phyloP scores from a whole-genome alignment of 306 rosid genomes.

The Prunus armeniaca region DNA sequence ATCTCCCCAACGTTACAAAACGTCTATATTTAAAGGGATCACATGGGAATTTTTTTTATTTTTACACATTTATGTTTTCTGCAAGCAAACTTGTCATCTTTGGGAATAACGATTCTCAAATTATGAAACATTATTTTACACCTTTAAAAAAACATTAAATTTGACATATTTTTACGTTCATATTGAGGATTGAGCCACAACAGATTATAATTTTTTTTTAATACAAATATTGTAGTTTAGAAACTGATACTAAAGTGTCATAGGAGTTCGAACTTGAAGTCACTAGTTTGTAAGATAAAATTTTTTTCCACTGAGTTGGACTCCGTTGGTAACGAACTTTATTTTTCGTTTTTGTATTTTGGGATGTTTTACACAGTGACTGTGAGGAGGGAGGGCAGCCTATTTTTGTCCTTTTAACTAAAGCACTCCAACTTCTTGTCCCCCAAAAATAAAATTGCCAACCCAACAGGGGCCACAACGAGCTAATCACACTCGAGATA shows the following conservation, averaged over 20 bases:
- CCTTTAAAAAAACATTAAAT: not conserved
- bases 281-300: fast-evolving
- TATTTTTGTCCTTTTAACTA: conserved; percentile 8
- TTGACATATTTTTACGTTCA: not conserved
- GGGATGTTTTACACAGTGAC: not conserved
- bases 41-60: not conserved
- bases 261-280: fast-evolving
- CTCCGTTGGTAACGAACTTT: fast-evolving
- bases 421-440: not conserved
- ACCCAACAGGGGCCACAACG: not conserved
- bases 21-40: not conserved
- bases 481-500: conserved; percentile 9
- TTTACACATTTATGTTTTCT: not conserved
- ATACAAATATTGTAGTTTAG: no score
- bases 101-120: not conserved
- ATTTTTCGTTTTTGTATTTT: not conserved
- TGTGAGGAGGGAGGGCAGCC: not conserved
- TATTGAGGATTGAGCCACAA: not conserved
- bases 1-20: not conserved
- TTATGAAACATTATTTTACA: not conserved
- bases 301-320: fast-evolving
- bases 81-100: not conserved
- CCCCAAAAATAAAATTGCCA: not conserved
- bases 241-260: no score
- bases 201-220: no score